Evolutionary conservation across 805 yeast genomes (phyloP), one percentile per base, ranked within the genome.

Genomic region (Sungouiozyma intestinalis): DNA sequence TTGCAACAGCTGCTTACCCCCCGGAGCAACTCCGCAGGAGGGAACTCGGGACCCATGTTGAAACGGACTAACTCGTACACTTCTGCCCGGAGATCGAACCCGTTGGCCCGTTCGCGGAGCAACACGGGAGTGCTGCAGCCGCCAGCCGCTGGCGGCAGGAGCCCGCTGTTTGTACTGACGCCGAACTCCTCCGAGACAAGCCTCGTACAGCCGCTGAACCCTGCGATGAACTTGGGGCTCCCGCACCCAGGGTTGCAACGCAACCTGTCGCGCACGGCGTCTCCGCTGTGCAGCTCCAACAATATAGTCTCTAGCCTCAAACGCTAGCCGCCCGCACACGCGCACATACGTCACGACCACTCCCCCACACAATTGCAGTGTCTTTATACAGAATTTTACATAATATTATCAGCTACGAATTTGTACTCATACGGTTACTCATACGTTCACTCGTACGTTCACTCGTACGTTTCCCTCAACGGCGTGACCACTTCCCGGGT

Each of bases 401-500:
- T n/a, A n/a, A n/a, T n/a, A n/a, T n/a, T n/a, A n/a, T n/a, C n/a
- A n/a, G n/a, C n/a, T n/a, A n/a, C n/a, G n/a, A n/a, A n/a, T n/a
- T n/a, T n/a, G n/a, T n/a, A n/a, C n/a, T n/a, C n/a, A n/a, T n/a
- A n/a, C n/a, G n/a, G n/a, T n/a, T n/a, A n/a, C n/a, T n/a, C n/a
- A n/a, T n/a, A n/a, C n/a, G n/a, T n/a, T n/a, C n/a, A n/a, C n/a
- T n/a, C n/a, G n/a, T n/a, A n/a, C n/a, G n/a, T n/a, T n/a, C n/a
- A n/a, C n/a, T 24, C 29, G 29, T 24, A 11, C 29, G 9, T 24
- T 11, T 24, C 29, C 9, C 9, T 24, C 29, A 53, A 49, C 11
- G 59, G 59, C 13, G 40, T 38, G 5, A 54, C 45, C 7, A 55
- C 51, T 21, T 48, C 52, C 37, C 57, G 52, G 18, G 44, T 18